These are phyloP conservation scores for Neurospora discreta DNA, from an alignment of 495 filamentous ascomycete species.

Conservation along the genomic window DNA sequence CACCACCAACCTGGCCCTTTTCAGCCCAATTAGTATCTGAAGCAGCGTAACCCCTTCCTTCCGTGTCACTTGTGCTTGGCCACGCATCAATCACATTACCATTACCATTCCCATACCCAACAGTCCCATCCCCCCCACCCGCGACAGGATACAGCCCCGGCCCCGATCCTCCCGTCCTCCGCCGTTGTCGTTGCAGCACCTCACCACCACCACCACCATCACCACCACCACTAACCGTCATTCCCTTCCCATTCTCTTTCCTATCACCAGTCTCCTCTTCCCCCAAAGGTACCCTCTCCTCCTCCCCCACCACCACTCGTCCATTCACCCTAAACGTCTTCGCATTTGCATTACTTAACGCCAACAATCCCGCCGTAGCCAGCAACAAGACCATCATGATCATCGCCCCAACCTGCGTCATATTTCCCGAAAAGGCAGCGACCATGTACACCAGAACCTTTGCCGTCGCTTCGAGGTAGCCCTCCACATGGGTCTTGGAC, in stretches of 20 bases:
- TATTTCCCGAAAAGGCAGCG: slow-evolving; percentile 41
- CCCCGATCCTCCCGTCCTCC: background rate
- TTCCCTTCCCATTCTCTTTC: background rate
- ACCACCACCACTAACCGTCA: background rate
- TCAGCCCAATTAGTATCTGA: background rate
- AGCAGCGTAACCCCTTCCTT: background rate
- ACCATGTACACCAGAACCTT: slow-evolving; percentile 27
- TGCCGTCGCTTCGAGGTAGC: slow-evolving; percentile 24
- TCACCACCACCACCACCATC: slow-evolving; percentile 1
- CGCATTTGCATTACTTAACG: slow-evolving; percentile 38
- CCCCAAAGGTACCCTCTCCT: background rate
- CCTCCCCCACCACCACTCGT: slow-evolving; percentile 4
- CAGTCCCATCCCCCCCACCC: background rate
- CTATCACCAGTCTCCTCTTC: background rate
- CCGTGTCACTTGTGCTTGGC: background rate
- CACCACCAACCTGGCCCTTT: background rate
- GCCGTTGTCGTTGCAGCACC: background rate
- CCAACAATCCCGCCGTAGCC: slow-evolving; percentile 36
- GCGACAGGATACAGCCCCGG: background rate
- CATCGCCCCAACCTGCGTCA: slow-evolving; percentile 34
- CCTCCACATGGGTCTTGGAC: slow-evolving; percentile 38
- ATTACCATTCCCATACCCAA: background rate
- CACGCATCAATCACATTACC: background rate
- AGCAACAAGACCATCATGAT: slow-evolving; percentile 40
- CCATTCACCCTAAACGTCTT: slow-evolving; percentile 30